Evolutionary conservation across 2,329 filamentous ascomycete genomes (phyloP).

Genomic region (Diplodia intermedia): DNA sequence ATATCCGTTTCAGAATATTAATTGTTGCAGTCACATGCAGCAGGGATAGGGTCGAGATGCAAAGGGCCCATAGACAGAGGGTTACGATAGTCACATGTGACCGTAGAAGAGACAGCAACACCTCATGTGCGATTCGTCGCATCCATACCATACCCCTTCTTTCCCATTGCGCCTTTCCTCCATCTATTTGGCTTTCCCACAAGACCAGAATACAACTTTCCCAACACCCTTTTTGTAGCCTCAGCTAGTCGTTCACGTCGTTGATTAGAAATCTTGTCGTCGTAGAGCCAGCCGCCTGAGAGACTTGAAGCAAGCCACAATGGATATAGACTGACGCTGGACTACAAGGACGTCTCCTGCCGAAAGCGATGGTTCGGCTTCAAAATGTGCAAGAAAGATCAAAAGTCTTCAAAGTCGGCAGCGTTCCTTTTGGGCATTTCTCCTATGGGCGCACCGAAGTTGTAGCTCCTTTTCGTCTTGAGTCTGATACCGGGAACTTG

Average conservation of each 20-base stretch:
- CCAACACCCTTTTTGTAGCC: constrained; percentile 23
- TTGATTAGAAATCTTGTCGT: constrained; percentile 13
- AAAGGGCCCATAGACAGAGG: neutral
- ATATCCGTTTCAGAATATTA: constrained; percentile 3
- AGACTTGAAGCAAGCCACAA: constrained; percentile 18
- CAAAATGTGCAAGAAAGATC: constrained; percentile 3
- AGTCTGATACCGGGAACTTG: constrained; percentile 44
- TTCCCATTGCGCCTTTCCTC: constrained; percentile 19
- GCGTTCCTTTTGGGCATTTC: constrained; percentile 29
- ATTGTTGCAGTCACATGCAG: neutral
- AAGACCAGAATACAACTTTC: neutral
- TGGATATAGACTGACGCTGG: constrained; percentile 22
- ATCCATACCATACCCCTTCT: constrained; percentile 1
- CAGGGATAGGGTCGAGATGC: neutral
- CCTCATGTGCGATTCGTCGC: neutral
- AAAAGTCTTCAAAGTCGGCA: constrained; percentile 30
- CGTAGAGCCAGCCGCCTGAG: constrained; percentile 22
- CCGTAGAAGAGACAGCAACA: constrained; percentile 17
- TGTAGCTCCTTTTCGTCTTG: constrained; percentile 44
- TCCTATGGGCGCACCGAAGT: constrained; percentile 47
- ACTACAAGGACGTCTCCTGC: neutral
- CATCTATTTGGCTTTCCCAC: constrained; percentile 2
- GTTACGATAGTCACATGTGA: constrained; percentile 11
- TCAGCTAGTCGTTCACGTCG: constrained; percentile 21
- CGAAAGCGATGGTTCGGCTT: neutral